Base-by-base conservation (phyloP, 1,139 yeast species). In the Suhomyces coccinellae region DNA sequence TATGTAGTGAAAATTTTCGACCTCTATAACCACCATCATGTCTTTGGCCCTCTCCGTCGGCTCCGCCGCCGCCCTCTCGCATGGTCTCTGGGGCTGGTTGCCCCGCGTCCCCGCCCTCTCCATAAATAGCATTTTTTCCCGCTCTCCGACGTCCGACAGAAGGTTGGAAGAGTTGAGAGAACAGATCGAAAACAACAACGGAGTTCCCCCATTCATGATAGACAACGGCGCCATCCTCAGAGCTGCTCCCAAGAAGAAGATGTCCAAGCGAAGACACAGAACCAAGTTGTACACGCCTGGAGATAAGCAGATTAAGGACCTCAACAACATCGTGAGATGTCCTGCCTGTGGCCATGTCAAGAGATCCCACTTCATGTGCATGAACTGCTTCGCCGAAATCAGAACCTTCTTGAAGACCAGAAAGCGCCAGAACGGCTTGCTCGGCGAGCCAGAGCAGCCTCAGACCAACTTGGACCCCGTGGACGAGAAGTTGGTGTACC, bases 301-400 rank as follows among this genome's bases (percentile, higher is more conserved):
- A 11, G 76, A 80, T 51, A 91, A 89, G 63, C 95, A 90, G 59
- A 73, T 87, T 53, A 82, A 88, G 63, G 83, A 84, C 44, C 74
- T 87, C 53, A 79, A 83, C 48, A 86, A 87, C 62, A 71, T 93
- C 56, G 88, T 86, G 52, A 80, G 96, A 62, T 93, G 99, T 65
- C 97, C 98, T 4, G 86, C 97, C 0, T 93, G 99, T 69, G 99
- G 99, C 36, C 87, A 87, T 52, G 86, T 82, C 55, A 91, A 91
- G 68, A 77, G 97, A 60, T 83, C 95, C 2, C 96, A 91, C 65
- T 83, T 90, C 46, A 76, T 91, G 63, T 91, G 99, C 67, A 89
- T 89, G 96, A 80, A 87, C 61, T 91, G 99, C 68, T 91, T 89
- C 51, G 82, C 79, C 33, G 93, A 89, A 62, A 86, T 91, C 58